Conservation (phyloP, 116 monocot species). For the Cymodocea nodosa region DNA sequence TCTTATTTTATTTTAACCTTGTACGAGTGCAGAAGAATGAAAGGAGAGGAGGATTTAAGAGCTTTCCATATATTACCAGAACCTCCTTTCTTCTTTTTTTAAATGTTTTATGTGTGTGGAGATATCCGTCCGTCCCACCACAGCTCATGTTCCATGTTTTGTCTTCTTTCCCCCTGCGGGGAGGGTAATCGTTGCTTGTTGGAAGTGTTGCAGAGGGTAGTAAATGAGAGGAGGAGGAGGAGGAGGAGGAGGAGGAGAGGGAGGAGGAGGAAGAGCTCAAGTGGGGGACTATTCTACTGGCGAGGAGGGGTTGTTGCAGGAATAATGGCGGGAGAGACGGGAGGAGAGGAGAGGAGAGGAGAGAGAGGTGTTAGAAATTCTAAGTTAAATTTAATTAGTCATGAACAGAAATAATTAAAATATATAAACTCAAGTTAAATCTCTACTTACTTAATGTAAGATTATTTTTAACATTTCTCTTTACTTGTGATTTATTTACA, state of each 20-base stretch:
- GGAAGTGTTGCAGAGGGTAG: conserved; percentile 12
- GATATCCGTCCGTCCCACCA: too few relatives aligned
- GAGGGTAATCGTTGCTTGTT: not conserved
- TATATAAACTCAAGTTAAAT: too few relatives aligned
- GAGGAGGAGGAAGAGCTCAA: conserved; percentile 13
- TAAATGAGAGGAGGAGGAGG: conserved; percentile 21
- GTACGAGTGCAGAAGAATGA: not conserved
- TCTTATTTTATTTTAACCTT: too few relatives aligned
- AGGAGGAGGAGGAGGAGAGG: too few relatives aligned
- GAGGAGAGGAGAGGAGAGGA: too few relatives aligned
- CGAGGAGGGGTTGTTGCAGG: conserved; percentile 59
- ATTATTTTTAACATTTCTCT: too few relatives aligned
- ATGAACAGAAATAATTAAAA: too few relatives aligned
- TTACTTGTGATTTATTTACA: too few relatives aligned
- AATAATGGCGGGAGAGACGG: conserved; percentile 28
- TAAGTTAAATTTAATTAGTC: too few relatives aligned
- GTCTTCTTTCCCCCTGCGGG: not conserved
- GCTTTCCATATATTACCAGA: not conserved
- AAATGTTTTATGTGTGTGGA: too few relatives aligned
- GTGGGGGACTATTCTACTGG: conserved; percentile 59
- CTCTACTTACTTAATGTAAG: too few relatives aligned
- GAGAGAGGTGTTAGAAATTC: conserved; percentile 25
- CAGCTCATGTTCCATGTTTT: not conserved
- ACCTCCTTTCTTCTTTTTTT: not conserved
- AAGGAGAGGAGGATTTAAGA: not conserved